These are phyloP conservation scores for Chytriomyces confervae DNA, from an alignment of 192 early-diverging fungal species.

Conservation along the genomic window DNA sequence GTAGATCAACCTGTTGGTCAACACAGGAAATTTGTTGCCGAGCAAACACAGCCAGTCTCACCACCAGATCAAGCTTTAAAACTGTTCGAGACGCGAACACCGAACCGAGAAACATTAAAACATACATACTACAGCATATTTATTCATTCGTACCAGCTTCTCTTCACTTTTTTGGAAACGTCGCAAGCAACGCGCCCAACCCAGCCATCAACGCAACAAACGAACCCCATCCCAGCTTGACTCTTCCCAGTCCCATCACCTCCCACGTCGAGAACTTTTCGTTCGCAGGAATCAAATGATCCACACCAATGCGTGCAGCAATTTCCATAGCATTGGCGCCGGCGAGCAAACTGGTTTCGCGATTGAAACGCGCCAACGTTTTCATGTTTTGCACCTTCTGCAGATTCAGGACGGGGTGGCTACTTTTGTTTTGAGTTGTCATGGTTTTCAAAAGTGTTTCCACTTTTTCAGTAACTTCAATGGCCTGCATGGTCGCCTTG, in stretches of 20 bases:
- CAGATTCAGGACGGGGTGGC: not conserved
- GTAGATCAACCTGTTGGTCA: no score
- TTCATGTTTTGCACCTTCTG: not conserved
- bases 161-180: no score
- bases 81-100: no score
- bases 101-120: no score
- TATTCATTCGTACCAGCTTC: no score
- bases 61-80: no score
- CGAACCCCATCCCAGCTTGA: not conserved
- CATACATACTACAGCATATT: no score
- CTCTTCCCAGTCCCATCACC: not conserved
- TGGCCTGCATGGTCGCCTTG: not conserved
- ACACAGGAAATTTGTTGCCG: no score
- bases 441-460: not conserved
- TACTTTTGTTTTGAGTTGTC: not conserved
- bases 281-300: slow-evolving; percentile 15
- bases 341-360: slow-evolving; percentile 7
- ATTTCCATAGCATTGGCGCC: slow-evolving; percentile 20
- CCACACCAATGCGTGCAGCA: slow-evolving; percentile 4
- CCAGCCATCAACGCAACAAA: no score
- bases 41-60: no score
- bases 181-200: no score
- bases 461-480: not conserved
- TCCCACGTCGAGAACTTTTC: not conserved
- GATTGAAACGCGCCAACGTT: not conserved